Base-by-base conservation (phyloP, 768 basidiomycete species). In the Mycena rebaudengoi region DNA sequence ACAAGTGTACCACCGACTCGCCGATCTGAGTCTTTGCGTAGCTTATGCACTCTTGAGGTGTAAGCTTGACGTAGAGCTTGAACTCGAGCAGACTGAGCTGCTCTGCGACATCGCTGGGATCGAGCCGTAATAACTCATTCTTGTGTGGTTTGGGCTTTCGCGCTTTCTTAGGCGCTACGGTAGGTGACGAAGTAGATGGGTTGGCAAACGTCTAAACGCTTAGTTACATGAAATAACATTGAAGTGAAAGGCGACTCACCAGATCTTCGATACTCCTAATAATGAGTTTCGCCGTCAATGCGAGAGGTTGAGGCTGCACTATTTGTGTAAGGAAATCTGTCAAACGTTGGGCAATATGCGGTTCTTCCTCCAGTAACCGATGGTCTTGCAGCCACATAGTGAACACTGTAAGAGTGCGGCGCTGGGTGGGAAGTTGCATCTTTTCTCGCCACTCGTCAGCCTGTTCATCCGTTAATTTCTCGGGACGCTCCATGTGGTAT, bases 81-180 rank as follows among this genome's bases (percentile, higher is more conserved):
- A 83, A 87, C 73, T 96, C 93, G 64, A 88, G 79, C 44, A 96
- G 77, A n/a, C 90, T 88, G 43, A 97, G 80, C 69, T 96, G 94
- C 41, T 94, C 87, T 0, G 94, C 94, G 32, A 97, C 70, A 57
- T 90, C 87, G 21, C 83, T 71, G 2, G 92, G 83, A 67, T 92
- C 88, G 61, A 91, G 80, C 66, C 87, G 85, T 13, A 86, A 72
- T 18, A 96, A 74, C 50, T 91, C 91, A 66, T 86, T 82, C 71
- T 83, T 87, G 59, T 83, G 82, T 5, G 80, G 71, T 68, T 84
- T 86, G 21, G 80, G 78, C 67, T 83, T 85, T 64, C 80, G 78
- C 39, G 81, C 66, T 62, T 78, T 80, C 67, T 73, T 74, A 23
- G 73, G 76, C 20, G 74, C 73, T 52, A 61, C 65, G 44, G 69